Percentiles rank a stretch among this genome's conserved stretches.
Conservation (phyloP, 1,284 basidiomycete species). For the Boletus sp. region DNA sequence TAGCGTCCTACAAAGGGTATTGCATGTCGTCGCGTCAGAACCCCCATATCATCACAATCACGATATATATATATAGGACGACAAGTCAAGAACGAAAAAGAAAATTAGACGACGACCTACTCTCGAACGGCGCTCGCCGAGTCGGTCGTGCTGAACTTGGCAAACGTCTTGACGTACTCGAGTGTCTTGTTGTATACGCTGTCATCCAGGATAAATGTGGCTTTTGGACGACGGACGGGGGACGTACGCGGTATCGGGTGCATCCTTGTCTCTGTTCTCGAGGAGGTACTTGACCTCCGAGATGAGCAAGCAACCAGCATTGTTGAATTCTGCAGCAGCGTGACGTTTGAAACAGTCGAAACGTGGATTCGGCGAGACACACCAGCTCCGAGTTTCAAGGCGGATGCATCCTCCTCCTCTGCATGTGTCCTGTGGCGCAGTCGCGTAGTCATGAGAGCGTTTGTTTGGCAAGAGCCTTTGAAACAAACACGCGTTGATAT, state of each 20-base stretch:
- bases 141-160: conserved; percentile 85
- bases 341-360: neutral
- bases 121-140: conserved; percentile 85
- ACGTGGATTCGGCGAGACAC: conserved; percentile 2
- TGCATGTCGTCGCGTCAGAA: neutral
- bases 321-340: conserved; percentile 71
- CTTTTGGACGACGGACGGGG: neutral
- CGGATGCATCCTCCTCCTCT: conserved; percentile 53
- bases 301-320: conserved; percentile 84
- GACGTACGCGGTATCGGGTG: conserved; percentile 72
- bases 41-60: too few relatives aligned
- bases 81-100: too few relatives aligned
- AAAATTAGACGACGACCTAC: conserved; percentile 48
- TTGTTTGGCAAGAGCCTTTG: conserved; percentile 31
- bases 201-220: neutral
- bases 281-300: conserved; percentile 89
- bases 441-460: conserved; percentile 39
- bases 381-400: conserved; percentile 51
- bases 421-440: conserved; percentile 46
- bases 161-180: conserved; percentile 88
- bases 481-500: conserved; percentile 22
- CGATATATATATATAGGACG: too few relatives aligned
- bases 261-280: conserved; percentile 80
- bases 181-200: conserved; percentile 89
- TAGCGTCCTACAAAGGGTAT: conserved; percentile 44